A percentile compares a stretch with the other conserved stretches of the same genome.
These are phyloP conservation scores for Phytophthora cajani DNA, from an alignment of 352 stramenopile genomes.

Conservation along the genomic window DNA sequence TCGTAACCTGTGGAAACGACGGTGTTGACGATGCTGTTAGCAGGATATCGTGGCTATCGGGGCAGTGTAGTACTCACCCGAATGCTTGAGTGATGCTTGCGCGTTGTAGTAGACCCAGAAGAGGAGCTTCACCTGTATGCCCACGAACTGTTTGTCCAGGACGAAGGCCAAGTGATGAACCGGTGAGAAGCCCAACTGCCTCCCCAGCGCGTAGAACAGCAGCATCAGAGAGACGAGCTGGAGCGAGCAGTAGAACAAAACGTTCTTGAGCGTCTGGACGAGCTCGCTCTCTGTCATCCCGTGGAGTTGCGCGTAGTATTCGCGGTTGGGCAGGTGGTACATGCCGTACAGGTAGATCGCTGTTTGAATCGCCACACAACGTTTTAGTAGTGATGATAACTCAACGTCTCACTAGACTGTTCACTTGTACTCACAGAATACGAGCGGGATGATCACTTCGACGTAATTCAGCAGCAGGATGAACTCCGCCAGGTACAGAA, in stretches of 20 bases:
- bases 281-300: constrained; percentile 25
- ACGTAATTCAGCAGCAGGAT: constrained; percentile 41
- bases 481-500: constrained; percentile 41
- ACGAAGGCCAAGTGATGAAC: constrained; percentile 48
- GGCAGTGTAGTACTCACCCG: constrained; percentile 14
- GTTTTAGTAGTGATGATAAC: neutral
- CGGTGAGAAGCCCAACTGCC: constrained; percentile 34
- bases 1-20: constrained; percentile 28
- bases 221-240: constrained; percentile 47
- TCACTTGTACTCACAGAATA: constrained; percentile 29
- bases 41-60: neutral
- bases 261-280: constrained; percentile 29
- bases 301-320: constrained; percentile 39
- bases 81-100: constrained; percentile 36
- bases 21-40: neutral
- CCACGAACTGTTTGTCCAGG: constrained; percentile 35
- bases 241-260: constrained; percentile 45
- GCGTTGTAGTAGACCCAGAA: constrained; percentile 47
- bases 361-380: constrained; percentile 1
- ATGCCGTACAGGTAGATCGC: constrained; percentile 36
- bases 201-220: constrained; percentile 29
- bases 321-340: constrained; percentile 42
- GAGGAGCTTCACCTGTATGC: constrained; percentile 42
- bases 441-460: constrained; percentile 35
- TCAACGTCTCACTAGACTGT: neutral